These are phyloP conservation scores for Globisporangium nagaii DNA, from an alignment of 352 stramenopile genomes.

Conservation along the genomic window DNA sequence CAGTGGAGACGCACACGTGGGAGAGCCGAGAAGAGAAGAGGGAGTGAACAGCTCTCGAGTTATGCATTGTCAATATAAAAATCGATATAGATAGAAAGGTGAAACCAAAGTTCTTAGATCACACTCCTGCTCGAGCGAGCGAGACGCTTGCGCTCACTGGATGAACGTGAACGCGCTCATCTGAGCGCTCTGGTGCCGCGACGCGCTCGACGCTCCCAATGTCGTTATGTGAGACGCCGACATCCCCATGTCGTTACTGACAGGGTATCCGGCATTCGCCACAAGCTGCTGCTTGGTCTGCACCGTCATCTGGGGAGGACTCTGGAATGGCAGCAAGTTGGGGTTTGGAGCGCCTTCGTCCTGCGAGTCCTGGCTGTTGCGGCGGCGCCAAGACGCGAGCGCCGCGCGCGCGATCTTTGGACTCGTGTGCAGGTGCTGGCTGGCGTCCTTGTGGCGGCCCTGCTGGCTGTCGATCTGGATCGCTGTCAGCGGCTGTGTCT, in stretches of 20 bases:
- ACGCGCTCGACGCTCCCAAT: slow-evolving; percentile 2
- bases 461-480: slow-evolving; percentile 16
- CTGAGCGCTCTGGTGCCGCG: slow-evolving; percentile 9
- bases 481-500: slow-evolving; percentile 7
- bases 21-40: not conserved
- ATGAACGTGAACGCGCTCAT: slow-evolving; percentile 12
- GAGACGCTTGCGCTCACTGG: not conserved
- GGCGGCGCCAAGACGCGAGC: slow-evolving; percentile 34
- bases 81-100: too few relatives aligned
- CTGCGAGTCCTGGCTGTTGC: slow-evolving; percentile 16
- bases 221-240: slow-evolving; percentile 6
- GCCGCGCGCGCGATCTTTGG: slow-evolving; percentile 34
- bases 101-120: too few relatives aligned
- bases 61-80: too few relatives aligned
- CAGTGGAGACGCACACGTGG: too few relatives aligned
- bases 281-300: slow-evolving; percentile 1
- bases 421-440: slow-evolving; percentile 18
- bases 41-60: not conserved
- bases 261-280: not conserved
- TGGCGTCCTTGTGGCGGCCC: not conserved
- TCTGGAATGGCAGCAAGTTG: slow-evolving; percentile 29
- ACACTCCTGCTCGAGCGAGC: too few relatives aligned
- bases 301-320: not conserved
- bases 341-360: slow-evolving; percentile 19
- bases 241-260: slow-evolving; percentile 7